Conservation (phyloP, 2,329 filamentous ascomycete genomes). For the Myrmaecium sp. region DNA sequence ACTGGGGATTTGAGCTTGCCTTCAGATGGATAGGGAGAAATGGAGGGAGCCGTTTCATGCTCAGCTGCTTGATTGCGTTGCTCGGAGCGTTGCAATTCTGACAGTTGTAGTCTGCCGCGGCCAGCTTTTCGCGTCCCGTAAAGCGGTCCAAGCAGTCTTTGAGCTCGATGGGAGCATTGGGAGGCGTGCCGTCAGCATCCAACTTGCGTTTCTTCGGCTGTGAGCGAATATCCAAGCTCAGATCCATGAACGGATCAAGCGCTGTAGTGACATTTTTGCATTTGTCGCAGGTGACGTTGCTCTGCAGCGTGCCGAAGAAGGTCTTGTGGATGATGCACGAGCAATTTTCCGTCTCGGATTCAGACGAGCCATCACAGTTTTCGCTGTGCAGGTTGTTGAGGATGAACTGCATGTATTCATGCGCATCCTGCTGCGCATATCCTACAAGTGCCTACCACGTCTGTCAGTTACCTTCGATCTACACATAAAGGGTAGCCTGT, state of each 20-base stretch:
- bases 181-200: slow-evolving; percentile 18
- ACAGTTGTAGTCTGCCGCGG: slow-evolving; percentile 68
- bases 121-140: slow-evolving; percentile 61
- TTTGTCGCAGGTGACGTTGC: slow-evolving; percentile 76
- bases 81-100: slow-evolving; percentile 57
- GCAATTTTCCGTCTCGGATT: slow-evolving; percentile 33
- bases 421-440: slow-evolving; percentile 89
- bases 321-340: slow-evolving; percentile 86
- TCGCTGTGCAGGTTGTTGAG: slow-evolving; percentile 75
- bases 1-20: slow-evolving; percentile 31
- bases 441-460: slow-evolving; percentile 46
- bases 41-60: slow-evolving; percentile 70
- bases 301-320: slow-evolving; percentile 83
- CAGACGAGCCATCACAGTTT: slow-evolving; percentile 49
- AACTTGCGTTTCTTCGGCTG: slow-evolving; percentile 49
- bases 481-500: slow-evolving; percentile 31
- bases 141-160: slow-evolving; percentile 67
- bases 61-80: slow-evolving; percentile 69
- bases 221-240: slow-evolving; percentile 72
- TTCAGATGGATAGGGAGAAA: slow-evolving; percentile 88
- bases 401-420: slow-evolving; percentile 93
- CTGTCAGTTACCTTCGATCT: slow-evolving; percentile 22
- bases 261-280: slow-evolving; percentile 71
- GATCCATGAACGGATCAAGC: slow-evolving; percentile 77
- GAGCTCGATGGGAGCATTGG: slow-evolving; percentile 24